phyloP scores from a whole-genome alignment of 306 rosid genomes.

The Ceratonia siliqua region DNA sequence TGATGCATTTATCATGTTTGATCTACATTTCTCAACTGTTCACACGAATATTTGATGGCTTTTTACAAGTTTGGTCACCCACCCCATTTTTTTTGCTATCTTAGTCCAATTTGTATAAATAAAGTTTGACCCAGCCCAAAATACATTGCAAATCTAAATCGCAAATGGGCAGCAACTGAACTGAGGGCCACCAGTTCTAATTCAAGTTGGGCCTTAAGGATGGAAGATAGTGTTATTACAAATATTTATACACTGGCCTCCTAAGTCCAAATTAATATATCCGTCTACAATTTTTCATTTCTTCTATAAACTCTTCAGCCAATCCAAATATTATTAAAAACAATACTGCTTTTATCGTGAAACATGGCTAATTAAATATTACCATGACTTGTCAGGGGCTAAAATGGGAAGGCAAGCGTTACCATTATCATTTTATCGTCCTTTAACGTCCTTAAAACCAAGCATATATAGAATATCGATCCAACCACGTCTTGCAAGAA shows the following conservation, averaged over 20 bases:
- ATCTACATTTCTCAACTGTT: no score
- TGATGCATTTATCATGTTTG: no score
- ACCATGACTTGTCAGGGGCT: background rate
- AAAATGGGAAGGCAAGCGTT: background rate
- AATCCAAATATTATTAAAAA: background rate
- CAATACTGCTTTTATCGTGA: no score
- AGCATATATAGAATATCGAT: background rate
- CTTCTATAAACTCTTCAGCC: background rate
- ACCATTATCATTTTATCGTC: no score
- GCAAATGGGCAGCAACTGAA: background rate
- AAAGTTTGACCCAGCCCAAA: no score
- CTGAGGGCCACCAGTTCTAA: background rate
- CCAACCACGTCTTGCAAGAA: conserved; percentile 20
- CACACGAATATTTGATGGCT: background rate
- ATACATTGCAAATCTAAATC: no score
- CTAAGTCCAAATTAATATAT: background rate
- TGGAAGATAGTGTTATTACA: background rate
- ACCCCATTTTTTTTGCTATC: background rate
- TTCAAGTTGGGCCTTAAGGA: background rate
- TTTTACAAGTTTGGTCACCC: background rate
- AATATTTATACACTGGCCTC: background rate
- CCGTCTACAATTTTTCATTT: background rate
- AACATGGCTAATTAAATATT: no score
- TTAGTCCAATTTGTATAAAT: background rate
- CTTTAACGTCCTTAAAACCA: conserved; percentile 26